phyloP scores from a whole-genome alignment of 192 early-diverging fungal species.

The Backusella westeae region DNA sequence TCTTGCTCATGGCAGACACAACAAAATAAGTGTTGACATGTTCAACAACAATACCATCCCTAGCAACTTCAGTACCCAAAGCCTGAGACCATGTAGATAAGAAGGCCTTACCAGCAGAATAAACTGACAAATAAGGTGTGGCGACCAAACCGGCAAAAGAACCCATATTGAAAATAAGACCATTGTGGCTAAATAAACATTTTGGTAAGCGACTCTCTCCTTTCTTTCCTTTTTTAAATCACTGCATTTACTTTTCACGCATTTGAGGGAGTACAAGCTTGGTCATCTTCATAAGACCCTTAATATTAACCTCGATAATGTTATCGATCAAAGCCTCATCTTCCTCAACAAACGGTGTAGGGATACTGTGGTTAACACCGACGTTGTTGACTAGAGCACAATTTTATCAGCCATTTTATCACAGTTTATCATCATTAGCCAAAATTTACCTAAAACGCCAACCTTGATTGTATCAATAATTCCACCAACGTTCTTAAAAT shows the following conservation, averaged over 20 bases:
- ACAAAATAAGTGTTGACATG: conserved; percentile 97
- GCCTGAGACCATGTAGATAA: conserved; percentile 88
- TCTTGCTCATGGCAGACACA: conserved; percentile 92
- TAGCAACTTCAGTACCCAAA: conserved; percentile 74
- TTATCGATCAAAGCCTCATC: conserved; percentile 54
- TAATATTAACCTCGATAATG: conserved; percentile 88
- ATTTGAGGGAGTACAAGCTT: conserved; percentile 78
- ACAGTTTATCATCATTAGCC: neutral
- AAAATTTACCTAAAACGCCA: conserved; percentile 51
- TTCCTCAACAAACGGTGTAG: conserved; percentile 83
- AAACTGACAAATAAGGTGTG: conserved; percentile 82
- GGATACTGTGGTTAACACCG: conserved; percentile 88
- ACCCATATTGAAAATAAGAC: conserved; percentile 91
- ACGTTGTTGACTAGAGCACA: conserved; percentile 88
- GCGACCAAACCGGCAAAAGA: conserved; percentile 87
- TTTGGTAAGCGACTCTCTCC: neutral
- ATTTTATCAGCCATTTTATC: neutral
- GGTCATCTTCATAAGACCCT: conserved; percentile 79
- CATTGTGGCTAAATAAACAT: conserved; percentile 48
- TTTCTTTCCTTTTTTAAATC: neutral
- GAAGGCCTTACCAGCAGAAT: conserved; percentile 94
- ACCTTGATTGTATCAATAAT: conserved; percentile 57
- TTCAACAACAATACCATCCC: conserved; percentile 78
- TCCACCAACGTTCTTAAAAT: conserved; percentile 65
- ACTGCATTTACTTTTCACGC: conserved; percentile 50